These are phyloP conservation scores for Metarhizium anisopliae DNA, from an alignment of 2,329 filamentous ascomycete species.

Conservation along the genomic window DNA sequence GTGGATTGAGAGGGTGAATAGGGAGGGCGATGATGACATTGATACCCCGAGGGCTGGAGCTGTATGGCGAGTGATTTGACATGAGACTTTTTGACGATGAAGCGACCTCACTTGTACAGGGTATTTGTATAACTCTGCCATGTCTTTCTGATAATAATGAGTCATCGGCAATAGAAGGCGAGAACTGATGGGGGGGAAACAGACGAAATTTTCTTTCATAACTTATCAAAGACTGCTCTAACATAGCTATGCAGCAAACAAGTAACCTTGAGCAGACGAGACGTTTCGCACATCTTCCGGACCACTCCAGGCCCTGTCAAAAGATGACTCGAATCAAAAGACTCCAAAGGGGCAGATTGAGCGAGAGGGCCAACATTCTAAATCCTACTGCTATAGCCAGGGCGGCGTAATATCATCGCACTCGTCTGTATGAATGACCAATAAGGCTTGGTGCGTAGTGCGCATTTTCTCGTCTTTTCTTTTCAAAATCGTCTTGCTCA, in stretches of 20 bases:
- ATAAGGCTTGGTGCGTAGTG: background rate
- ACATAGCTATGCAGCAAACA: background rate
- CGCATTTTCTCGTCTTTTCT: background rate
- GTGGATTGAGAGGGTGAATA: conserved; percentile 49
- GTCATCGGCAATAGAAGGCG: background rate
- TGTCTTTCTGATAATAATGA: background rate
- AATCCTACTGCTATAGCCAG: background rate
- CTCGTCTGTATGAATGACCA: background rate
- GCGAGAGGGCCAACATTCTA: background rate
- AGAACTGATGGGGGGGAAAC: background rate
- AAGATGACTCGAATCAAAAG: background rate
- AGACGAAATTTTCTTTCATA: background rate
- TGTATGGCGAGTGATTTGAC: conserved; percentile 34
- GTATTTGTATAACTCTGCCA: background rate
- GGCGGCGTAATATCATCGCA: background rate
- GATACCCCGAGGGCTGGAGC: conserved; percentile 32
- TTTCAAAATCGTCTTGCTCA: background rate
- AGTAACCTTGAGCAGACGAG: background rate
- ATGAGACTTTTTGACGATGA: background rate
- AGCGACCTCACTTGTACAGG: background rate
- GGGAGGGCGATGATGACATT: conserved; percentile 28
- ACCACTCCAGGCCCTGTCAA: background rate
- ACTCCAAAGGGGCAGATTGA: background rate
- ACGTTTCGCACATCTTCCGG: background rate
- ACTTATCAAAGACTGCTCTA: background rate